Evolutionary conservation across 495 filamentous ascomycete genomes (phyloP), one percentile per base, ranked within the genome.

Genomic region (Eremomyces bilateralis): DNA sequence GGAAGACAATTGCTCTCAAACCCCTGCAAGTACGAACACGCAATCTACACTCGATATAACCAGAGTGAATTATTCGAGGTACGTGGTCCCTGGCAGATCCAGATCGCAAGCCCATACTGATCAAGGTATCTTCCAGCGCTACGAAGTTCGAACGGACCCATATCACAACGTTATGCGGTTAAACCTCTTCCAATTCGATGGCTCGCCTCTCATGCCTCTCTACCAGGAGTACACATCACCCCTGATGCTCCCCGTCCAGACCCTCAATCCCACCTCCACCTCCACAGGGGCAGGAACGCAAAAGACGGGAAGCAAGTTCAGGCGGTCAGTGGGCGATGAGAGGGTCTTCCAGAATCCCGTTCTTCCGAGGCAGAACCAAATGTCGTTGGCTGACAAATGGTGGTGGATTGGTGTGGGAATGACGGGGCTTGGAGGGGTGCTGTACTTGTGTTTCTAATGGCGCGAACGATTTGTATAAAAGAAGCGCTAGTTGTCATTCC

Each of bases 331-430:
- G 39, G 39, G 45, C 22, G 49, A 50, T 16, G 35, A 42, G 5
- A 42, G 47, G 8, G 38, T 53, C n/a, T 51, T 62, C 4, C 36
- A 64, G 33, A 60, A 61, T 36, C 53, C 60, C 42, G 52, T 58
- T 34, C 50, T 55, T 5, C 33, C 62, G 28, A 45, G 51, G 11
- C 60, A 56, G 32, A 50, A 48, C 4, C 60, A 58, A 21, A 53
- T 66, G 19, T 44, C 63, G 11, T 52, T 70, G 27, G 60, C 68
- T 42, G 63, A 76, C 34, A 57, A 56, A 21, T 63, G 65, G 58
- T 74, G 73, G 69, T 81, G 76, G 75, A 54, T 76, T 38, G 76
- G 77, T 11, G 51, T 80, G 8, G 53, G 67, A 31, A 59, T 76
- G 58, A 76, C 66, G n/a, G 65, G 65, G 10, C 42, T 75, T 20